Base-by-base conservation (phyloP, 176 grass and related monocot genomes). In the Chrysopogon serrulatus region DNA sequence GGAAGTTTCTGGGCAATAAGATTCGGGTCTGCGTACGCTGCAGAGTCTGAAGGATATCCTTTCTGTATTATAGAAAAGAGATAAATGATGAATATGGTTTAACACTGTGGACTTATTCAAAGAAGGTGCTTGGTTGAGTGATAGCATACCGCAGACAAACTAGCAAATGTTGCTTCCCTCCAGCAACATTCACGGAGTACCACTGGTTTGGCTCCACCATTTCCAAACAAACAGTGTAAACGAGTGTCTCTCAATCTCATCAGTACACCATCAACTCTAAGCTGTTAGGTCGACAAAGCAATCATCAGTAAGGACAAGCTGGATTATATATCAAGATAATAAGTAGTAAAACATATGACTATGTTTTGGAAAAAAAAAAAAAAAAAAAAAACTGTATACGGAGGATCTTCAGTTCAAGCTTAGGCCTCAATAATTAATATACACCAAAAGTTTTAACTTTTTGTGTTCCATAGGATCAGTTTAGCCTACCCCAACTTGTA, bases 231-330 rank as follows among this genome's bases (percentile, higher is more conserved):
- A 87, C 91, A 95, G 76, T 98, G 86, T 71, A 95, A 71, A 43
- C 92, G 89, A 73, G 93, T 93, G 69, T 98, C 93, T 76, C 96
- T 88, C 85, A 98, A 88, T 57, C 92, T 95, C 89, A 98, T 95
- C 54, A 98, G 83, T 45, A 87, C 91, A 51, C 96, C 91, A 87
- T 95, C 92, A 79, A 98, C 91, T 84, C 93, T 92, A 65, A 98
- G 96, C 91, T 98, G 87, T 78, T 42, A 69, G 71, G 13, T 76
- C 19, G 44, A 83, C 32, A 74, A n/a, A 72, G 12, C 3, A 56
- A 81, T n/a, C 67, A 51, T 65, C 80, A 30, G 65, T 59, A n/a
- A 18, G 28, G 44, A 37, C 16, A 41, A 84, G 17, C 54, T 6
- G 18, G 11, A 65, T 60, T 9, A 13, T 40, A 18, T 64, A 31